A percentile compares a stretch with the other conserved stretches of the same genome.
Evolutionary conservation across 768 basidiomycete species (phyloP).

Genomic region (Lactarius evosmus): DNA sequence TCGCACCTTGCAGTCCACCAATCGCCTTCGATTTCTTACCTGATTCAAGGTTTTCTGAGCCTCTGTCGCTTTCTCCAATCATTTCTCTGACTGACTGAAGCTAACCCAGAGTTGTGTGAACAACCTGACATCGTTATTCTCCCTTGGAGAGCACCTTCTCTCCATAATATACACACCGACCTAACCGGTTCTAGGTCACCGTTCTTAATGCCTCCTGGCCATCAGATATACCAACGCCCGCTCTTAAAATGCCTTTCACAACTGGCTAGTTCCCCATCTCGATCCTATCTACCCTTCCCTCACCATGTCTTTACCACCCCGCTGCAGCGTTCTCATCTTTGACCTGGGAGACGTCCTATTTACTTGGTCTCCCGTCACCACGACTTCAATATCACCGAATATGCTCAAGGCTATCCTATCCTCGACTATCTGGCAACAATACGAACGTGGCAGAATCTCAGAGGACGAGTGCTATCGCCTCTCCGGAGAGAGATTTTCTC

Average conservation of each 20-base stretch:
- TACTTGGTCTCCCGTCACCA: slow-evolving; percentile 47
- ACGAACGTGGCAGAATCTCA: slow-evolving; percentile 45
- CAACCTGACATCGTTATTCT: no score
- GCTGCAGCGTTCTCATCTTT: slow-evolving; percentile 41
- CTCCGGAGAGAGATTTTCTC: slow-evolving; percentile 40
- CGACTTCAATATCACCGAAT: slow-evolving; percentile 42
- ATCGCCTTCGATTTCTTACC: no score
- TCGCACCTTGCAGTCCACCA: no score
- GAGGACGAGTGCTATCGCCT: slow-evolving; percentile 45
- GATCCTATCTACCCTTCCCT: no score
- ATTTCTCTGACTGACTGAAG: no score
- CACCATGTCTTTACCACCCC: slow-evolving; percentile 17
- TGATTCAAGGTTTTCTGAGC: no score
- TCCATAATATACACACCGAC: no score
- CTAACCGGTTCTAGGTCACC: neutral
- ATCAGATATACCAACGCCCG: neutral
- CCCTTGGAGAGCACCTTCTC: no score
- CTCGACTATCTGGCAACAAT: slow-evolving; percentile 49
- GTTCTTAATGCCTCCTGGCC: neutral
- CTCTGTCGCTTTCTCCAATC: no score
- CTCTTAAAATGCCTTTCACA: slow-evolving; percentile 5
- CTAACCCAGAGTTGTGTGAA: no score
- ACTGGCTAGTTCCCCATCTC: neutral
- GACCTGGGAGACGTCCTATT: slow-evolving; percentile 58
- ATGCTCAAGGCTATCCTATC: slow-evolving; percentile 43